Evolutionary conservation across 176 grass and related monocot genomes (phyloP).

Genomic region (Oryza officinalis): DNA sequence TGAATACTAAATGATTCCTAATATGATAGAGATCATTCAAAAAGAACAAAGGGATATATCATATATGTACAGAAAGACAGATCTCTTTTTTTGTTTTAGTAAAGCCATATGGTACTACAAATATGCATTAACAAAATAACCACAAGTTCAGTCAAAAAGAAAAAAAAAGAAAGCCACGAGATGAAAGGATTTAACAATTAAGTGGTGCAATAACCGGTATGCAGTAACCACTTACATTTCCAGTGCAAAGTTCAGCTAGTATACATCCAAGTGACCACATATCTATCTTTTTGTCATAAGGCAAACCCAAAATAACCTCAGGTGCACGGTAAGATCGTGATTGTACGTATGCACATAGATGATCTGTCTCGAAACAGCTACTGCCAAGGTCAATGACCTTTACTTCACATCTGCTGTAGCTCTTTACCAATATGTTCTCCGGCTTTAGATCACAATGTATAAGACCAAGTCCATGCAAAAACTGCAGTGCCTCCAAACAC

Average conservation of each 20-base stretch:
- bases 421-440: constrained; percentile 98
- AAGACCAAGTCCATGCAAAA: constrained; percentile 91
- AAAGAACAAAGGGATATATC: background rate
- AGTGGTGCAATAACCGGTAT: background rate
- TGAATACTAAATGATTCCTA: background rate
- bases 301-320: constrained; percentile 90
- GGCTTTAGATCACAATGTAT: constrained; percentile 99
- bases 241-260: constrained; percentile 96
- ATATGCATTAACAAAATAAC: background rate
- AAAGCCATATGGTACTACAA: background rate
- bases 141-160: background rate
- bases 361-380: constrained; percentile 98
- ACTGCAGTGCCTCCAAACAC: constrained; percentile 94
- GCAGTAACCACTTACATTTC: constrained; percentile 75
- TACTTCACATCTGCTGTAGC: constrained; percentile 97
- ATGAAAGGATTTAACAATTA: background rate
- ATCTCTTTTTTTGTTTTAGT: background rate
- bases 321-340: constrained; percentile 96
- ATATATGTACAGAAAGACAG: background rate
- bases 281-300: constrained; percentile 99
- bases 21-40: background rate
- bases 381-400: constrained; percentile 99
- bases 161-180: background rate
- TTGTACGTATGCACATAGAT: constrained; percentile 95
- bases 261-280: constrained; percentile 99